These are phyloP conservation scores for Globisporangium apiculatum DNA, from an alignment of 352 stramenopile species.

Conservation along the genomic window DNA sequence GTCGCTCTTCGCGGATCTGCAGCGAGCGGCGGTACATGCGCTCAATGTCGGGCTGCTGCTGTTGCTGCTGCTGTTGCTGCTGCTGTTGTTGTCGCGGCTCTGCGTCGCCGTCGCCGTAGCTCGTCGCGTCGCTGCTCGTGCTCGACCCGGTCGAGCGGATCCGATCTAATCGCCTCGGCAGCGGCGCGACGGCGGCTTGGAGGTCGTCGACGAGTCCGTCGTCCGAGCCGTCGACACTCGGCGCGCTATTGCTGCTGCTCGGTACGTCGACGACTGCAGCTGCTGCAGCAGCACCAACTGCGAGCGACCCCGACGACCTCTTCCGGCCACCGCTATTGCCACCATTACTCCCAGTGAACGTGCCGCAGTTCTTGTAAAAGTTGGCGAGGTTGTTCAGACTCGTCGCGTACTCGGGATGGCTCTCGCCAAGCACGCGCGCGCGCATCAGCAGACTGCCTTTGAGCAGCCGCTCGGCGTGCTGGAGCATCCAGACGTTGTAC, in stretches of 20 bases:
- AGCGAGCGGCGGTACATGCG: conserved; percentile 70
- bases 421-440: conserved; percentile 58
- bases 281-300: not conserved
- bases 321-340: conserved; percentile 9
- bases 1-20: conserved; percentile 59
- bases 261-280: not conserved
- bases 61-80: conserved; percentile 1
- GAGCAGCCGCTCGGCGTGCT: conserved; percentile 62
- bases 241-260: conserved; percentile 2
- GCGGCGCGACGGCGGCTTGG: not conserved
- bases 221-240: conserved; percentile 13
- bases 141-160: conserved; percentile 8
- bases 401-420: conserved; percentile 73
- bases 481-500: conserved; percentile 72
- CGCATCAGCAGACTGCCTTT: conserved; percentile 67
- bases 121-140: conserved; percentile 7
- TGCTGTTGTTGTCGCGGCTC: conserved; percentile 9
- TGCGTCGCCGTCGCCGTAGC: conserved; percentile 1
- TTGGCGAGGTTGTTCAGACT: conserved; percentile 82
- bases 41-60: conserved; percentile 46
- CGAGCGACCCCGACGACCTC: not conserved
- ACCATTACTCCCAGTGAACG: conserved; percentile 5
- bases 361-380: conserved; percentile 72
- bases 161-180: not conserved
- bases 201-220: conserved; percentile 7